Base-by-base conservation (phyloP, 2,329 filamentous ascomycete species). In the Arthrobotrys musiformis region DNA sequence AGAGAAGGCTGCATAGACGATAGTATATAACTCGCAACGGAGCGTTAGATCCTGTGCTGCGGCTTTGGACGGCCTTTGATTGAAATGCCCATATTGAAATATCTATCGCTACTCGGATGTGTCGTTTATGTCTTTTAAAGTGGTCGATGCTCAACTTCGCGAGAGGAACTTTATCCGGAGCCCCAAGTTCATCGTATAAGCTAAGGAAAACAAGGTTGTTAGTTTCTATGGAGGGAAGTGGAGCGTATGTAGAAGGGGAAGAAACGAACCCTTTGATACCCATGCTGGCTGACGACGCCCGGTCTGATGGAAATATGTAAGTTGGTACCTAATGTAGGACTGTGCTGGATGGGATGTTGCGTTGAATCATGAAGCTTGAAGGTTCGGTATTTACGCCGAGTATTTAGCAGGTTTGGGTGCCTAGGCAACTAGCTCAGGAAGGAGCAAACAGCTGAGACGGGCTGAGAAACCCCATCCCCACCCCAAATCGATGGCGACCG, bases 31-130 rank as follows among this genome's bases (percentile, higher is more conserved):
- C 54, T 5, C 63, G 73, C 24, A 70, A 35, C 7, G 62, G 24
- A 11, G 61, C 58, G 26, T 64, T 79, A 26, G 46, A 79, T 30
- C 61, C 69, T 30, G 63, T 46, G 22, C 50, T 67, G 13, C 58
- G 67, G 37, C 62, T 63, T n/a, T 74, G 64, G 30, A 52, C 63
- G 19, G 62, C 62, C 46, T 97, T 93, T 11, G 91, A 91, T 82
- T 99, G 95, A 82, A 97, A 98, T 50, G 97, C 91, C 95, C 95
- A 99, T 82, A 99, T 98, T 1, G 93, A 93, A 80, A 97, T 92
- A 82, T 99, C 95, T 79, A 99, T 92, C 42, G 95, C 95, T 54
- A 99, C 87, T 44, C 94, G 91, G 44, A 98, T 86, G 0, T 94
- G 94, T 1, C 90, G 88, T 24, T 88, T 87, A 9, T 89, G 89